Conservation (phyloP, 1,139 yeast genomes). For the Candida sp. region DNA sequence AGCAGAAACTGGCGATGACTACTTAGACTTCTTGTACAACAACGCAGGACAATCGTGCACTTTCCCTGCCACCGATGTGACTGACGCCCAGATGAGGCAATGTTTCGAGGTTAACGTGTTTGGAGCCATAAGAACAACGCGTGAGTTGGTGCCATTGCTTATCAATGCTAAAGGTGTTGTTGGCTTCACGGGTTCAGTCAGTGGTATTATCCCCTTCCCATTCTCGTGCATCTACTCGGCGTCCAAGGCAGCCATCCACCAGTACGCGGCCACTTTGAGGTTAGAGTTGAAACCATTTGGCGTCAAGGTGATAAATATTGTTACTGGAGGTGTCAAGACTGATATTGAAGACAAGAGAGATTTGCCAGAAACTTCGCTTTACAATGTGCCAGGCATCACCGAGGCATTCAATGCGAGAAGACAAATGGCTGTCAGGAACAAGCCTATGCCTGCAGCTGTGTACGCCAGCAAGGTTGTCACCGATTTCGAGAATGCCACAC, state of each 20-base stretch:
- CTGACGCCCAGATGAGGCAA: constrained; percentile 56
- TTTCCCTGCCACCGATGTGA: constrained; percentile 70
- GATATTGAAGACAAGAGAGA: constrained; percentile 58
- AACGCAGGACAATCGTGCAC: constrained; percentile 70
- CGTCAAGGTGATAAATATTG: constrained; percentile 59
- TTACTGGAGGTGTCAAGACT: constrained; percentile 64
- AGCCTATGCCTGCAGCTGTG: constrained; percentile 59
- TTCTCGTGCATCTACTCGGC: constrained; percentile 71
- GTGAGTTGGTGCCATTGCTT: constrained; percentile 60
- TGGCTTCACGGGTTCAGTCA: constrained; percentile 76
- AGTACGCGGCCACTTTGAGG: constrained; percentile 63
- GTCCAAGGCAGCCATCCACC: constrained; percentile 77
- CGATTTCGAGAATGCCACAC: constrained; percentile 46
- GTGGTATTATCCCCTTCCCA: constrained; percentile 73
- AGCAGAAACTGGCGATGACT: constrained; percentile 37
- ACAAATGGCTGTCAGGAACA: constrained; percentile 61
- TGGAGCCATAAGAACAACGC: constrained; percentile 67
- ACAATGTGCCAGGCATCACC: constrained; percentile 51
- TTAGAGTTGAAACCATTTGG: constrained; percentile 75
- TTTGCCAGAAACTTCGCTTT: constrained; percentile 60
- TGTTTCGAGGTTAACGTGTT: constrained; percentile 72
- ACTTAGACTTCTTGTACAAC: constrained; percentile 52
- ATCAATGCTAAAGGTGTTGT: constrained; percentile 74
- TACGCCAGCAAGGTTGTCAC: constrained; percentile 60
- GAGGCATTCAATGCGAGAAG: constrained; percentile 56